Evolutionary conservation across 768 basidiomycete genomes (phyloP), one percentile per base, ranked within the genome.

Genomic region (Punctularia strigosozonata): DNA sequence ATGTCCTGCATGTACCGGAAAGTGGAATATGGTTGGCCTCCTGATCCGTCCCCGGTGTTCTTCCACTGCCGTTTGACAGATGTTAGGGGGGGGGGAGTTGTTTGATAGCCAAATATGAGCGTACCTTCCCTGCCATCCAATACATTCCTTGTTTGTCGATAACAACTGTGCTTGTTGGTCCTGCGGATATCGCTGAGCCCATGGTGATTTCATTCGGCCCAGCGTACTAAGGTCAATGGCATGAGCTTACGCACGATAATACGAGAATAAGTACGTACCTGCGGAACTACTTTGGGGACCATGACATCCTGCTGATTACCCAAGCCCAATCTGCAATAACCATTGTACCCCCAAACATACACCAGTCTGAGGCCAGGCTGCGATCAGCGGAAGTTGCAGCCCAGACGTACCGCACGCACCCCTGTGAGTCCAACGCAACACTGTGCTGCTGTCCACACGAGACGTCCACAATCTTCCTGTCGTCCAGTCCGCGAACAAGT

Each of bases 31-130:
- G 88, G 87, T 19, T 85, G 88, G 8, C 88, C 88, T 13, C 74
- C 74, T n/a, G 90, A 91, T 19, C 88, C 85, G 58, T 95, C 92
- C 8, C 92, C 92, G 5, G 88, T 90, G 46, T 80, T 86, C 59
- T 97, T 97, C 86, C 87, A 98, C 76, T 90, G 56, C 12, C 28
- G 51, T 50, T 31, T 60, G 37, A 41, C 37, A 38, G 25, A 37
- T 20, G 37, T n/a, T 21, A 6, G 38, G 12, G 30, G 12, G 28
- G 18, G 34, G 4, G 23, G 7, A 13, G 17, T n/a, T n/a, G n/a
- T n/a, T n/a, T n/a, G n/a, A n/a, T n/a, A n/a, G n/a, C n/a, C n/a
- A n/a, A 31, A 20, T 21, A 15, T 10, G 30, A 25, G 47, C 50
- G 49, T 47, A 74, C 80, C 66, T 82, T 90, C 25, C 80, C 85